Base-by-base conservation (phyloP, 1,284 basidiomycete species). In the Melampsora americana region DNA sequence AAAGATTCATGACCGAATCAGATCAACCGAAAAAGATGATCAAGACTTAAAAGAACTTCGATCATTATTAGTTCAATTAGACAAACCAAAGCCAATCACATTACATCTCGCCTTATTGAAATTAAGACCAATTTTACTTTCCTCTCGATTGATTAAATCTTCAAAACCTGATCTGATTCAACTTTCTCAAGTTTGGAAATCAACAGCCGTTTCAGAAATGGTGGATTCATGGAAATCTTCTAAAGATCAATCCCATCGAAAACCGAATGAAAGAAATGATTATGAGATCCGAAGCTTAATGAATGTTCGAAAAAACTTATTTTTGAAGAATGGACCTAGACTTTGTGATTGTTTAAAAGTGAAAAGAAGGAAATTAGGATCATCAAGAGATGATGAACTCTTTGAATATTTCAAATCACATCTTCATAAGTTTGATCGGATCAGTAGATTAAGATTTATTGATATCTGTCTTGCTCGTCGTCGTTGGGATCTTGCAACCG, bases 401-500 rank as follows among this genome's bases (percentile, higher is more conserved):
- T 44, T 48, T 30, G 28, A 32, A 0, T 65, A 56, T 35, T 26
- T 65, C 12, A n/a, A 28, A 18, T 39, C 48, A 5, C 30, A 65
- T 30, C 1, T 67, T 5, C 7, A 60, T 14, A 23, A 32, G 0
- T 28, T 75, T 18, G 32, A 44, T 5, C 48, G 35, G 0, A 14
- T 67, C 18, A 67, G 64, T 30, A 28, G 42, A 39, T 35, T 67
- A n/a, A 66, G 72, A 60, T 44, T 75, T 35, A 61, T 75, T 20
- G 72, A 75, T 60, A 50, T 75, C 14, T 20, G 50, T 44, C 32
- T 64, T 4, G 46, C 53, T 6, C 48, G 50, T 30, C 48, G 66
- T 12, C 72, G 72, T 28, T 75, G 72, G 72, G 72, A 67, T 68
- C 53, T 75, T 6, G 65, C 42, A 32, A 56, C 20, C 9, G n/a